Base-by-base conservation (phyloP, 805 yeast genomes). In the Yarrowia sp. region DNA sequence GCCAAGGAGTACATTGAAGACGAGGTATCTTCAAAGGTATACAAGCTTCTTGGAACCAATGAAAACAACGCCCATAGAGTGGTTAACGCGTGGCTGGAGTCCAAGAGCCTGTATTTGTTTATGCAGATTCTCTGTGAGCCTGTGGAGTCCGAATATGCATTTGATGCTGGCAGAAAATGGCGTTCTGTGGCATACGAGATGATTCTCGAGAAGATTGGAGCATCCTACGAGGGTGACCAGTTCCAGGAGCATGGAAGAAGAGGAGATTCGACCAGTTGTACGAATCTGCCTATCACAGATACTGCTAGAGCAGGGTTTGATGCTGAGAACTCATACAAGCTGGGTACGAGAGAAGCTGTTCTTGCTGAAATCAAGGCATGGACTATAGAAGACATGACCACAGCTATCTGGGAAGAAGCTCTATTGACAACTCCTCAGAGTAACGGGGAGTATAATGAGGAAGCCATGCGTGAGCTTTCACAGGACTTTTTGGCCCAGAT, bases 41-140 rank as follows among this genome's bases (percentile, higher is more conserved):
- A 53, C 45, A 38, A 8, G 7, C 35, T 53, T 11, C 18, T 53
- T 1, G 33, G 33, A 4, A 39, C 36, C 4, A 15, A 39, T 9
- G 60, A 53, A 31, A 53, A 53, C 60, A 53, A 53, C 38, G 60
- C 60, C 3, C 60, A 53, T 28, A 39, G 60, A 39, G 60, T 53
- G 15, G 60, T 39, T 10, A 53, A 53, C 28, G 44, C 33, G 18
- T 53, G 60, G 60, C 13, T 53, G 3, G 60, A 53, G 14, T n/a
- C 15, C 4, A 4, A n/a, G 36, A 8, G n/a, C 13, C 28, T 38
- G 8, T 53, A 53, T 31, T 7, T 15, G 11, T 53, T 53, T 28
- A n/a, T 53, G 5, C 60, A 13, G 10, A 28, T 53, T n/a, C 36
- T 53, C 6, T 53, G 60, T 28, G 60, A 53, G 45, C 60, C 60